These are phyloP conservation scores for Daphne laureola DNA, from an alignment of 441 rosid species.

Conservation along the genomic window DNA sequence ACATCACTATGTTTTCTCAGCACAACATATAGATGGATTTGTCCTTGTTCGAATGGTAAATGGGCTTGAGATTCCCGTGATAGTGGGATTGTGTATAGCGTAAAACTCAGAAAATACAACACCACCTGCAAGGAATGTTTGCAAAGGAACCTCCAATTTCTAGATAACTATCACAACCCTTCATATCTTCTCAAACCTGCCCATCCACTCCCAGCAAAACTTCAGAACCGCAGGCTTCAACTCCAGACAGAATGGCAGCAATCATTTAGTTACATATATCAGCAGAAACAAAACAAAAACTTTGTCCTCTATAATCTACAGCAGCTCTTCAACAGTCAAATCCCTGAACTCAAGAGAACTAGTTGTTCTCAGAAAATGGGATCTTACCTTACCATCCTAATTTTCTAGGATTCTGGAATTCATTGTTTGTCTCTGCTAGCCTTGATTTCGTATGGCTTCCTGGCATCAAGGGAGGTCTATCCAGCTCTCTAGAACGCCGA, in stretches of 20 bases:
- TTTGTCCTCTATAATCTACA: neutral
- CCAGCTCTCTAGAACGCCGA: slow-evolving; percentile 28
- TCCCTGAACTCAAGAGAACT: neutral
- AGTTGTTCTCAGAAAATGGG: slow-evolving; percentile 1
- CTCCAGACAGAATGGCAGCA: neutral
- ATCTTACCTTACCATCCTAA: slow-evolving; percentile 62
- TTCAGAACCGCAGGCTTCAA: too few relatives aligned
- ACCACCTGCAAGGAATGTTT: too few relatives aligned
- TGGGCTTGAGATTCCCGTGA: neutral
- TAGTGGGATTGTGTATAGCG: neutral
- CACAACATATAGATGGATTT: neutral
- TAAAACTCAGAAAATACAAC: neutral
- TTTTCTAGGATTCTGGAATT: slow-evolving; percentile 48
- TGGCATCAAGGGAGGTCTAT: slow-evolving; percentile 49
- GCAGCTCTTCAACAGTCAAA: too few relatives aligned
- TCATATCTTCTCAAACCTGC: slow-evolving; percentile 11
- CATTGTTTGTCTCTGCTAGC: slow-evolving; percentile 48
- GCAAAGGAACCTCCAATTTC: too few relatives aligned
- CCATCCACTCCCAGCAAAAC: too few relatives aligned
- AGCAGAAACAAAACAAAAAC: neutral
- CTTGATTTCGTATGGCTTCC: slow-evolving; percentile 53
- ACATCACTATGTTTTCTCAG: too few relatives aligned
- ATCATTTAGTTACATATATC: neutral
- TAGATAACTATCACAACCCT: too few relatives aligned
- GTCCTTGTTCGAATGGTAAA: too few relatives aligned